Conservation (phyloP, 495 filamentous ascomycete species). For the Aspergillus saccharolyticus region DNA sequence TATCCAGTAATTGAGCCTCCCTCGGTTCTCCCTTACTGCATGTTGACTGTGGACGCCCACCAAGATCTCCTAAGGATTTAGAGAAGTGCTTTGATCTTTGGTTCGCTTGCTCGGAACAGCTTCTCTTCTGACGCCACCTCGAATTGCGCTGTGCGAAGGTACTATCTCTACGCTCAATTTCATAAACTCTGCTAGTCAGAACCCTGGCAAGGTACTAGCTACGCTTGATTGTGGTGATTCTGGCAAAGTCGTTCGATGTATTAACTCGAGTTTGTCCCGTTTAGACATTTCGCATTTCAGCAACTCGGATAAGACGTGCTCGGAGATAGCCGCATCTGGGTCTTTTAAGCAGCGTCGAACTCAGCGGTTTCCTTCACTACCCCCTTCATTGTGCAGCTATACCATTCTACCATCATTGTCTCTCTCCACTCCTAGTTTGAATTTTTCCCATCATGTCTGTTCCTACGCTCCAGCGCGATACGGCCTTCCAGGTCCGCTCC, state of each 20-base stretch:
- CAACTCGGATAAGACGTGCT: not conserved
- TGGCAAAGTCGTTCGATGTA: not conserved
- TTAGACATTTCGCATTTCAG: not conserved
- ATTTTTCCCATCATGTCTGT: conserved; percentile 38
- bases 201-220: not conserved
- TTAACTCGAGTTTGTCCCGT: not conserved
- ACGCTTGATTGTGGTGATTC: no score
- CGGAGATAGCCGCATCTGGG: conserved; percentile 1
- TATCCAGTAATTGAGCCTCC: conserved; percentile 5
- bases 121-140: conserved; percentile 15
- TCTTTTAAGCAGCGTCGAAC: not conserved
- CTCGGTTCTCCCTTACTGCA: not conserved
- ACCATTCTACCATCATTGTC: not conserved
- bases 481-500: conserved; percentile 66
- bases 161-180: not conserved
- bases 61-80: not conserved
- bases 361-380: not conserved
- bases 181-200: not conserved
- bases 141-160: conserved; percentile 2
- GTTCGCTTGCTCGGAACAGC: not conserved
- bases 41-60: not conserved
- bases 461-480: conserved; percentile 53
- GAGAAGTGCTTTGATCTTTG: not conserved
- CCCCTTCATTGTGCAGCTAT: not conserved
- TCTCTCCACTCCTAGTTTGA: conserved; percentile 35